These are phyloP conservation scores for Acer saccharum DNA, from an alignment of 345 rosid species.

Conservation along the genomic window DNA sequence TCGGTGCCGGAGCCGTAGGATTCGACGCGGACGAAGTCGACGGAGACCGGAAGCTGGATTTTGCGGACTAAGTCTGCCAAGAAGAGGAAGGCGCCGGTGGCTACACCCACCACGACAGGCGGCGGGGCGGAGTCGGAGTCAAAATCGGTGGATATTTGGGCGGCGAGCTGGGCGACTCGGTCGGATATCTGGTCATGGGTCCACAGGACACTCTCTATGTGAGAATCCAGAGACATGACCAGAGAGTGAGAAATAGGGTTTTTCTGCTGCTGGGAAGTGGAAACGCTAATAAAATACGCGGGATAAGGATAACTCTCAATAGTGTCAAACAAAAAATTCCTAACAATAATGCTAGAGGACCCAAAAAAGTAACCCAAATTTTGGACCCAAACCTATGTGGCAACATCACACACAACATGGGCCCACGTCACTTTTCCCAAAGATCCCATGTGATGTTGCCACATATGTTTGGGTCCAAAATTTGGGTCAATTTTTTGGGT, in stretches of 20 bases:
- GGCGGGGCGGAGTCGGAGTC: slow-evolving; percentile 32
- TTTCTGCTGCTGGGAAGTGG: neutral
- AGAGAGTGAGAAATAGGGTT: slow-evolving; percentile 6
- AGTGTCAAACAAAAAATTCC: too few species aligned
- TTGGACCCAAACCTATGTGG: too few species aligned
- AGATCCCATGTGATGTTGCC: too few species aligned
- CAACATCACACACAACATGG: too few species aligned
- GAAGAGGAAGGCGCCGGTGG: slow-evolving; percentile 85
- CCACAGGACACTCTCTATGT: slow-evolving; percentile 68
- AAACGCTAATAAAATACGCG: too few species aligned
- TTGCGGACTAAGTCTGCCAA: slow-evolving; percentile 74
- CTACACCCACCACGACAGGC: slow-evolving; percentile 80
- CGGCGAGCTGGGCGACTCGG: slow-evolving; percentile 63
- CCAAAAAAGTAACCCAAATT: too few species aligned
- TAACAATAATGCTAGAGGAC: too few species aligned
- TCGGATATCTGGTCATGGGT: slow-evolving; percentile 49
- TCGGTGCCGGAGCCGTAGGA: slow-evolving; percentile 72
- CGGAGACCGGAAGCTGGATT: slow-evolving; percentile 54
- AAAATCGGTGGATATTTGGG: slow-evolving; percentile 56
- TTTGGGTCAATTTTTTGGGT: too few species aligned
- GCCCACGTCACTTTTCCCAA: too few species aligned
- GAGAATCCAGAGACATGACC: slow-evolving; percentile 53
- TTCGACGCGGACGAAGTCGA: slow-evolving; percentile 71
- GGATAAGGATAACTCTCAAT: too few species aligned
- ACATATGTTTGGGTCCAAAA: too few species aligned